Evolutionary conservation across 768 basidiomycete genomes (phyloP).

Genomic region (Ephemerocybe angulata): DNA sequence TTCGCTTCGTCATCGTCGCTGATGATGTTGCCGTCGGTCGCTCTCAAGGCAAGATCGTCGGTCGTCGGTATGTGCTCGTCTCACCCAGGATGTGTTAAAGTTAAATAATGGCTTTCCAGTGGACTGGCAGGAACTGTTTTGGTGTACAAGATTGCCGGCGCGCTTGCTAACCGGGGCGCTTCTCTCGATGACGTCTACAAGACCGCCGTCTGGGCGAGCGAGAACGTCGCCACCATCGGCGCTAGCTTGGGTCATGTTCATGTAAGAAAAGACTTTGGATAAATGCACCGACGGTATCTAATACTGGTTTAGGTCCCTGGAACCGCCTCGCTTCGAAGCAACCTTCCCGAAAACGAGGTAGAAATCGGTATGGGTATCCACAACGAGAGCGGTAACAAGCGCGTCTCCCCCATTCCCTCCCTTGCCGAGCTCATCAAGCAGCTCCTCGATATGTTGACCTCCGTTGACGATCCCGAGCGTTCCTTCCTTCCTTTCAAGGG

Average conservation of each 20-base stretch:
- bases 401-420: slow-evolving; percentile 67
- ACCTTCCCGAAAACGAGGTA: slow-evolving; percentile 60
- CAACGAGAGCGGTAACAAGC: slow-evolving; percentile 77
- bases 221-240: slow-evolving; percentile 76
- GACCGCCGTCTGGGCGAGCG: slow-evolving; percentile 61
- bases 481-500: slow-evolving; percentile 71
- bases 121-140: slow-evolving; percentile 79
- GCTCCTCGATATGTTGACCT: slow-evolving; percentile 66
- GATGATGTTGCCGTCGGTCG: slow-evolving; percentile 88
- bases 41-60: slow-evolving; percentile 80
- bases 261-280: slow-evolving; percentile 35
- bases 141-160: slow-evolving; percentile 90
- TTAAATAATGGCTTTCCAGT: slow-evolving; percentile 31
- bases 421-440: slow-evolving; percentile 66
- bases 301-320: slow-evolving; percentile 61
- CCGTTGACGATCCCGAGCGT: slow-evolving; percentile 71
- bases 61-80: slow-evolving; percentile 52
- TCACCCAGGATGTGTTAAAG: not conserved
- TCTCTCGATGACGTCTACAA: slow-evolving; percentile 65
- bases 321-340: slow-evolving; percentile 54
- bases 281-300: not conserved
- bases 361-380: slow-evolving; percentile 93
- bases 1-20: slow-evolving; percentile 79
- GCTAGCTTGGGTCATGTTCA: slow-evolving; percentile 89
- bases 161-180: slow-evolving; percentile 65